Evolutionary conservation across 805 yeast species (phyloP), one percentile per base, ranked within the genome.

Genomic region (Ogataea methanolica): DNA sequence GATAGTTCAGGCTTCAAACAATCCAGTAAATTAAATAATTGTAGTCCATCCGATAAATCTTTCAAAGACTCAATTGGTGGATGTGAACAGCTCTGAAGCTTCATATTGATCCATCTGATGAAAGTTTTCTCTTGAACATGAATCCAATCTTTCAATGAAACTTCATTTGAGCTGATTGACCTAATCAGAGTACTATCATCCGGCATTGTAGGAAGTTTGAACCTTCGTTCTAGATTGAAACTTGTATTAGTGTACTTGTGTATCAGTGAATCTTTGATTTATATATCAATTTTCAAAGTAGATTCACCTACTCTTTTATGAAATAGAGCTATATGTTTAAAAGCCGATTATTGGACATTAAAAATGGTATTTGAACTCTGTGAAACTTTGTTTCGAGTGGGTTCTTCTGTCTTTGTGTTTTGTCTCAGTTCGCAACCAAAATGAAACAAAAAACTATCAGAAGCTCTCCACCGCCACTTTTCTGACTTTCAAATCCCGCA

Each of bases 101-200:
- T 74, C 33, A 69, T 52, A 50, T 73, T 73, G 38, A 77, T 60
- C 82, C 82, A 78, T 47, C 78, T 61, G 17, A 71, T 53, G 68
- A 77, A 72, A n/a, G 79, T 72, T 53, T 69, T 70, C 41, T 74
- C 70, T 57, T 78, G 82, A 33, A 68, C 60, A 21, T 59, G 53
- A 17, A 71, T 68, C 81, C 82, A 76, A 17, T 61, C 63, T 22
- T 45, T 46, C 6, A 31, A 21, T 4, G 42, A n/a, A 11, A 44
- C 14, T 5, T 44, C 46, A 34, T 41, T 26, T 5, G 49, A 41
- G 17, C 46, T 47, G 11, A 40, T 47, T 14, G 45, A 39, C 16
- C 46, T 35, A 6, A 43, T 38, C 15, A 43, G 33, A 14, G 46
- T 35, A 9, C 39, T 44, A 7, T 44, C 46, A 5, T 44, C 31